Conservation (phyloP, 2,329 filamentous ascomycete species). For the Aureobasidium lini region DNA sequence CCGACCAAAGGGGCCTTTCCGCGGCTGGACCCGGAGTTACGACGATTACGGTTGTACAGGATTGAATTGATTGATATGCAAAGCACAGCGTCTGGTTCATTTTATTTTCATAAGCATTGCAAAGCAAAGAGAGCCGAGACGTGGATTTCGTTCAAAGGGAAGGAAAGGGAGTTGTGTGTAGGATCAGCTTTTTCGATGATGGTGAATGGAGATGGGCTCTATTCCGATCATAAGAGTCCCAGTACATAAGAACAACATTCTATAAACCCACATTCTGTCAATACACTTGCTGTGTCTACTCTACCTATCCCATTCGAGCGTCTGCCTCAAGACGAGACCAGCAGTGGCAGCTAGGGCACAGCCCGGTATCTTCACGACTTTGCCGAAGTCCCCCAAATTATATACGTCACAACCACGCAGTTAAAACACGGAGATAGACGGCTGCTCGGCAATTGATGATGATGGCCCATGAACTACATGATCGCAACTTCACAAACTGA, state of each 20-base stretch:
- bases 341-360: no score
- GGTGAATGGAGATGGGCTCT: not conserved
- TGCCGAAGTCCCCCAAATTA: no score
- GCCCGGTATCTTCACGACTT: no score
- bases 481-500: not conserved
- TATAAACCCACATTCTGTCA: not conserved
- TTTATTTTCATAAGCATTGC: not conserved
- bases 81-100: slow-evolving; percentile 5
- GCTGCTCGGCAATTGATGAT: not conserved
- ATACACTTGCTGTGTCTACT: not conserved
- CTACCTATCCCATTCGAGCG: no score
- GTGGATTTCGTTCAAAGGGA: not conserved
- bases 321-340: no score
- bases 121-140: not conserved
- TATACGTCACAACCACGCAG: not conserved
- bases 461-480: not conserved
- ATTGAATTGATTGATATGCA: slow-evolving; percentile 8
- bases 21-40: slow-evolving; percentile 14
- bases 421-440: not conserved
- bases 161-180: not conserved
- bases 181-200: not conserved
- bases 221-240: not conserved
- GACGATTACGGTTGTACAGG: slow-evolving; percentile 14
- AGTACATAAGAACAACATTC: not conserved
- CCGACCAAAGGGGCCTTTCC: not conserved